phyloP scores from a whole-genome alignment of 2,329 filamentous ascomycete genomes.

The Pseudocercospora cruenta region DNA sequence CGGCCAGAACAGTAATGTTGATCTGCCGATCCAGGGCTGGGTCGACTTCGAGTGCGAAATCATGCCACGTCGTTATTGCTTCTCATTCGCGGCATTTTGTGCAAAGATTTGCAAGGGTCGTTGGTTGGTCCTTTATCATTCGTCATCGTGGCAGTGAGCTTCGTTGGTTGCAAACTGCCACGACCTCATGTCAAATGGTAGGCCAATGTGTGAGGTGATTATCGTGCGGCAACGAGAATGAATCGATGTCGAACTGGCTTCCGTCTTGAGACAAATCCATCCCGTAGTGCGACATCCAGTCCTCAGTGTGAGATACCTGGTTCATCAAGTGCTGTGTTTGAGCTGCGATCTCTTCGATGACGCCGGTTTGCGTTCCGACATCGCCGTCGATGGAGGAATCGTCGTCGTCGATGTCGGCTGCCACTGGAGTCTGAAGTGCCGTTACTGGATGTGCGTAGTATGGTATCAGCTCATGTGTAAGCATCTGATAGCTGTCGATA shows the following conservation, averaged over 20 bases:
- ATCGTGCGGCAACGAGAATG: conserved; percentile 18
- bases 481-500: conserved; percentile 19
- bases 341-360: conserved; percentile 2
- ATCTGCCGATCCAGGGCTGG: not conserved
- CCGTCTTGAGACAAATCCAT: conserved; percentile 20
- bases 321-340: conserved; percentile 5
- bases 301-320: conserved; percentile 11
- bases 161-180: conserved; percentile 4
- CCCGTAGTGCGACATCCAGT: conserved; percentile 22
- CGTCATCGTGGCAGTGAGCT: conserved; percentile 2
- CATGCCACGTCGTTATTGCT: not conserved
- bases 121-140: not conserved
- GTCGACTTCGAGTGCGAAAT: not conserved
- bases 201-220: conserved; percentile 15
- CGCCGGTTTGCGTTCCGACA: not conserved
- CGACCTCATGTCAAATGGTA: conserved; percentile 12
- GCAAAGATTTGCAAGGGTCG: not conserved
- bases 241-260: conserved; percentile 13
- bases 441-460: conserved; percentile 23
- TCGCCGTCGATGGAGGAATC: conserved; percentile 17
- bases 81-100: not conserved
- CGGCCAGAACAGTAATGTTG: not conserved
- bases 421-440: conserved; percentile 13
- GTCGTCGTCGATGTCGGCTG: conserved; percentile 10
- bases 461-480: conserved; percentile 23